Evolutionary conservation across 768 basidiomycete genomes (phyloP).

Genomic region (Leccinum longicurvipes): DNA sequence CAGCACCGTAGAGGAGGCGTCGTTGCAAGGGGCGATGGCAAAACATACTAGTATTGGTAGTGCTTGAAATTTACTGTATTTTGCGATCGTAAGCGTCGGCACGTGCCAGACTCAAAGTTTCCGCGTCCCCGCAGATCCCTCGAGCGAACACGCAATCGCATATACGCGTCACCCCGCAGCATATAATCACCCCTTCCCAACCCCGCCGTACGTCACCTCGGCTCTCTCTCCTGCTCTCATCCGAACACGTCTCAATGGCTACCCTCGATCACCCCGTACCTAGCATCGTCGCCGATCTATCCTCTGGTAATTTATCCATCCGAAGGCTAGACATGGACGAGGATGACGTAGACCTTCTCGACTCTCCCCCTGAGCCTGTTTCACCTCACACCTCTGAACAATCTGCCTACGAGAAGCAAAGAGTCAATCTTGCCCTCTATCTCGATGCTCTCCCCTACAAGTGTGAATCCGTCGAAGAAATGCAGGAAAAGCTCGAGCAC

Average conservation of each 20-base stretch:
- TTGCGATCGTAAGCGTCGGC: not conserved
- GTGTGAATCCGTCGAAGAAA: constrained; percentile 67
- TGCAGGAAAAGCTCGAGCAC: constrained; percentile 64
- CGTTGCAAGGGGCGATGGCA: constrained; percentile 13
- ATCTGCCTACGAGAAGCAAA: constrained; percentile 54
- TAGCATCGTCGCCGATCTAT: constrained; percentile 26
- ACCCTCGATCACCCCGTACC: constrained; percentile 18
- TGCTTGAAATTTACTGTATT: too few species aligned
- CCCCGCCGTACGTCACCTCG: constrained; percentile 27
- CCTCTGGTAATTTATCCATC: constrained; percentile 21
- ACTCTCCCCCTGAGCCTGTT: constrained; percentile 37
- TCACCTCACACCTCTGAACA: constrained; percentile 23
- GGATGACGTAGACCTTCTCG: constrained; percentile 47
- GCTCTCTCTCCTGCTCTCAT: constrained; percentile 18
- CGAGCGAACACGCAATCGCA: constrained; percentile 12
- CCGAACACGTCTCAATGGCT: constrained; percentile 19
- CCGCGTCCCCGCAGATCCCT: not conserved
- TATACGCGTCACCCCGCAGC: constrained; percentile 31
- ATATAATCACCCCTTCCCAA: constrained; percentile 12
- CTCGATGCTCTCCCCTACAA: constrained; percentile 68
- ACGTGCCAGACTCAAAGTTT: constrained; percentile 9
- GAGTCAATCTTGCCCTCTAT: constrained; percentile 60
- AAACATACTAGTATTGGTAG: too few species aligned
- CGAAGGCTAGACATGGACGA: constrained; percentile 49
- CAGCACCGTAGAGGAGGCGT: constrained; percentile 32